These are phyloP conservation scores for Furcasterigmium furcatum DNA, from an alignment of 2,329 filamentous ascomycete genomes.

Conservation along the genomic window DNA sequence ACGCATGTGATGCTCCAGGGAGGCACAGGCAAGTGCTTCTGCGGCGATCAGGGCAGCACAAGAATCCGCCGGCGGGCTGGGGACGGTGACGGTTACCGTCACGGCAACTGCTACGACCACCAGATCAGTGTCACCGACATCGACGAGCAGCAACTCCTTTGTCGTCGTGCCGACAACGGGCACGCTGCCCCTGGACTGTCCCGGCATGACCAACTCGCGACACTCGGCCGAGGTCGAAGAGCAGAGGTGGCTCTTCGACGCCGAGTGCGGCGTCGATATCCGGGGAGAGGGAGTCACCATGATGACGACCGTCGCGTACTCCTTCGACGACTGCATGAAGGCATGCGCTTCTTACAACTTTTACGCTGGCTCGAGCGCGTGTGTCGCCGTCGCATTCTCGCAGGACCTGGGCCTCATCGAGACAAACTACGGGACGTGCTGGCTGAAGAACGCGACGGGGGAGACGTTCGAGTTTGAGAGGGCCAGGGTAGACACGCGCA, in stretches of 20 bases:
- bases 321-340: not conserved
- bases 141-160: not conserved
- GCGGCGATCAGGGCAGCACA: not conserved
- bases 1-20: not conserved
- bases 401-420: not conserved
- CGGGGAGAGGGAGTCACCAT: not conserved
- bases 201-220: not conserved
- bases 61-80: too few species aligned
- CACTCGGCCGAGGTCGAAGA: not conserved
- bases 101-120: not conserved
- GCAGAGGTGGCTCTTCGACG: not conserved
- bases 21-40: not conserved
- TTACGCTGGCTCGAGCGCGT: not conserved
- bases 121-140: not conserved
- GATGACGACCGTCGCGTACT: not conserved
- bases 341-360: not conserved
- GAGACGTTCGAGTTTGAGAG: too few species aligned
- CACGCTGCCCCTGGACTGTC: not conserved
- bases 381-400: not conserved
- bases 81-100: too few species aligned
- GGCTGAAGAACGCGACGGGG: not conserved
- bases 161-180: not conserved
- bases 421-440: not conserved
- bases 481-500: too few species aligned
- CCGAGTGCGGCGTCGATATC: not conserved